Evolutionary conservation across 306 rosid genomes (phyloP).

Genomic region (Pterocarpus macrocarpus): DNA sequence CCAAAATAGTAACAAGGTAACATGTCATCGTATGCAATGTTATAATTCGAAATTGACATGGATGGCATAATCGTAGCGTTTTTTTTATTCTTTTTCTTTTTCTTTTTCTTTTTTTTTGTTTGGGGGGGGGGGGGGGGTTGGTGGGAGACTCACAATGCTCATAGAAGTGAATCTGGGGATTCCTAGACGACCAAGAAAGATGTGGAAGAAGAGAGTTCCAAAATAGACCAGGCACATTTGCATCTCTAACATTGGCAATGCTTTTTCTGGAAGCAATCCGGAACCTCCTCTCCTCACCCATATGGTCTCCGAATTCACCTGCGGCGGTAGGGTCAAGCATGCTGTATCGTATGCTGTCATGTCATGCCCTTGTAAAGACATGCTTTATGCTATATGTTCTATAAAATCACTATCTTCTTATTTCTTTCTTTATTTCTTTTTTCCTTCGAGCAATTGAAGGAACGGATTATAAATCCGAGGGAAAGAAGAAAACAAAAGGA

Average conservation of each 20-base stretch:
- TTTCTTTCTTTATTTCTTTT: neutral
- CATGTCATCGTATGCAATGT: neutral
- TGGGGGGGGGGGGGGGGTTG: neutral
- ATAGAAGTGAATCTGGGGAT: constrained; percentile 55
- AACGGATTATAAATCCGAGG: neutral
- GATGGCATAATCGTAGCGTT: neutral
- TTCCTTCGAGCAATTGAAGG: neutral
- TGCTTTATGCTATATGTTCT: neutral
- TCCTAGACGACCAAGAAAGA: constrained; percentile 46
- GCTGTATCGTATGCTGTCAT: neutral
- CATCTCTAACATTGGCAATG: constrained; percentile 49
- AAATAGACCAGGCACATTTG: constrained; percentile 46
- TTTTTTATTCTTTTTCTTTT: too few relatives aligned
- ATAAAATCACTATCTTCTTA: neutral
- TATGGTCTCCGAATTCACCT: constrained; percentile 36
- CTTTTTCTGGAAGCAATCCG: neutral
- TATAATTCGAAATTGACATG: neutral
- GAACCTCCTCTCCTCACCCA: neutral
- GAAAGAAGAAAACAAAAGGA: neutral
- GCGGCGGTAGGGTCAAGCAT: constrained; percentile 43
- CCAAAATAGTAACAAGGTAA: neutral
- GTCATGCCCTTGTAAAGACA: neutral
- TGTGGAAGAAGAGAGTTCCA: constrained; percentile 38
- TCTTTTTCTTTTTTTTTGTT: too few relatives aligned
- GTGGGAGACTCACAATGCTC: constrained; percentile 47